Evolutionary conservation across 2,329 filamentous ascomycete genomes (phyloP), one percentile per base, ranked within the genome.

Genomic region (Exserohilum rostratum): DNA sequence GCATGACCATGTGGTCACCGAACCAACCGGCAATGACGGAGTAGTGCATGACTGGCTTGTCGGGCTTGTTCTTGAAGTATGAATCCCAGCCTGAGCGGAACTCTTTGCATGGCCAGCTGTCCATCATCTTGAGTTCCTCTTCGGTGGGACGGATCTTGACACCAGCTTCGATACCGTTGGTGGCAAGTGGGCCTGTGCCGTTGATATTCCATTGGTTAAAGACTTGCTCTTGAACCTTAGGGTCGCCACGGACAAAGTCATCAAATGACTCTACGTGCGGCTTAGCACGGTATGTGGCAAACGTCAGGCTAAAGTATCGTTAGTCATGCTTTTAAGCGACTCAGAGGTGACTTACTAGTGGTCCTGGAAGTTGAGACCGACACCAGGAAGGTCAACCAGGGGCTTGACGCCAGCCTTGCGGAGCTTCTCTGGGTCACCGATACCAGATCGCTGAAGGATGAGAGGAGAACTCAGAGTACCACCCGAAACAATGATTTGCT

Each of bases 41-140:
- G 77, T 93, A 93, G 71, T 93, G 90, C 90, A 93, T 93, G 38
- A 93, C 89, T 0, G 90, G 90, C 81, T 93, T 93, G 76, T 93
- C 89, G 1, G 89, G 89, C 79, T 92, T 92, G 71, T 93, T 77
- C 79, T 91, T 89, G 76, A 93, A 93, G 78, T 93, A 93, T 49
- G 84, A 87, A 65, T 93, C 86, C 89, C 89, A 93, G 2, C 89
- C 89, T 6, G 84, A 82, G 40, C 82, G 83, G 79, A 93, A 93
- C 48, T 91, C 86, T 10, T 85, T 85, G 43, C 85, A 90, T 0
- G 90, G 89, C 88, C 90, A 91, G 6, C 74, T 82, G 70, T 88
- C 86, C 74, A 92, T 89, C 65, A 86, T 79, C 46, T 82, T 80
- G 17, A 89, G 80, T 66, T 93, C 90, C 40, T 88, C 77, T 55